A percentile compares a stretch with the other conserved stretches of the same genome.
Conservation (phyloP, 1,139 yeast species). For the Magnusiomyces suaveolens region DNA sequence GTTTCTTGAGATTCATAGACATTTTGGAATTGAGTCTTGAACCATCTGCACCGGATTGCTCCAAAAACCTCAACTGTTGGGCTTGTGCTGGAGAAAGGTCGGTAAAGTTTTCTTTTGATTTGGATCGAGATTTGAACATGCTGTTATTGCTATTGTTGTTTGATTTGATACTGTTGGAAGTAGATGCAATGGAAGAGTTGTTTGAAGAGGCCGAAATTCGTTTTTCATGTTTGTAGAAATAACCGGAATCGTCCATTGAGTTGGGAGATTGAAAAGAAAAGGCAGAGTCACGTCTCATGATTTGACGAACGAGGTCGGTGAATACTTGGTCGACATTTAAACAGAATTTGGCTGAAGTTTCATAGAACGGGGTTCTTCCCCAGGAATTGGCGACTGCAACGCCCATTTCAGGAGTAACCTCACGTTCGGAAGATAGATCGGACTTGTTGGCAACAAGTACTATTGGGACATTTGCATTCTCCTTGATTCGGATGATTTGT, state of each 20-base stretch:
- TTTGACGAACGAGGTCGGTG: constrained; percentile 73
- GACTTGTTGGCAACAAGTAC: constrained; percentile 40
- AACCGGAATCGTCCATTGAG: constrained; percentile 11
- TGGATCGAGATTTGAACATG: constrained; percentile 5
- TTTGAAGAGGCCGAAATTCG: constrained; percentile 6
- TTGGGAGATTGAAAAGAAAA: constrained; percentile 13
- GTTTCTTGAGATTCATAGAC: constrained; percentile 7
- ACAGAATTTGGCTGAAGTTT: constrained; percentile 78
- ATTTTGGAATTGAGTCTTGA: constrained; percentile 5
- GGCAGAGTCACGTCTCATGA: constrained; percentile 32
- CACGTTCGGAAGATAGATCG: constrained; percentile 70
- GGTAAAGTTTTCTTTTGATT: constrained; percentile 1
- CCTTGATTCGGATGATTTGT: constrained; percentile 88
- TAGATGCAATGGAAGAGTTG: background rate
- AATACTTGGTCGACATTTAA: constrained; percentile 85
- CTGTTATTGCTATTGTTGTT: constrained; percentile 4
- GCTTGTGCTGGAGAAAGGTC: background rate
- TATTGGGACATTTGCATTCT: constrained; percentile 34
- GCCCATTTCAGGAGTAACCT: constrained; percentile 27
- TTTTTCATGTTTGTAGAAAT: constrained; percentile 6
- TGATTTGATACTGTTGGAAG: background rate
- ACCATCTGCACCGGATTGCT: constrained; percentile 4
- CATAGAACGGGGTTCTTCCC: constrained; percentile 76
- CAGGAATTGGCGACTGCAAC: constrained; percentile 71
- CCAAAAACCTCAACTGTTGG: constrained; percentile 3